These are phyloP conservation scores for Pseudogymnoascus sp. DNA, from an alignment of 2,329 filamentous ascomycete species.

Conservation along the genomic window DNA sequence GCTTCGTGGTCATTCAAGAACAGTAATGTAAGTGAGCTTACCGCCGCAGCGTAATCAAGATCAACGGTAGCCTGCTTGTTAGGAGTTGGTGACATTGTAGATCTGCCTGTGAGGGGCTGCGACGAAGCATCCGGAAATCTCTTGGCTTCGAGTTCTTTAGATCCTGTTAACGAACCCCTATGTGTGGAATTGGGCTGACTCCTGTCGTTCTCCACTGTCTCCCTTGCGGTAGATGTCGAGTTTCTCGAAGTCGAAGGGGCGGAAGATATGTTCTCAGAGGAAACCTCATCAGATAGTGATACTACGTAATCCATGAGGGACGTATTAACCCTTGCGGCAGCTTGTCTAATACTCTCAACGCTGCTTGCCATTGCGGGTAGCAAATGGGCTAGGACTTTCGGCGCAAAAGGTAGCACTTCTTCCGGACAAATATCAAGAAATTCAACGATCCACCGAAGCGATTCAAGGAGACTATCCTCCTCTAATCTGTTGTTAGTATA, in stretches of 20 bases:
- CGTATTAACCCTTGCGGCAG: conserved; percentile 81
- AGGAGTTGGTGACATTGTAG: conserved; percentile 17
- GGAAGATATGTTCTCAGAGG: conserved; percentile 33
- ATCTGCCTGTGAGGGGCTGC: conserved; percentile 33
- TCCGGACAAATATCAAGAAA: conserved; percentile 97
- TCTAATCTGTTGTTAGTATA: conserved; percentile 41
- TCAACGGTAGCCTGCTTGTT: conserved; percentile 48
- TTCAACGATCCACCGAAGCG: conserved; percentile 87
- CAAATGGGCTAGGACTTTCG: conserved; percentile 82
- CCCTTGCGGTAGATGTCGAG: conserved; percentile 34
- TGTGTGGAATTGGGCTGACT: conserved; percentile 27
- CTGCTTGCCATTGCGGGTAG: conserved; percentile 90
- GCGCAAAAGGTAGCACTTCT: conserved; percentile 91
- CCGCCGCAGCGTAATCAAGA: conserved; percentile 91
- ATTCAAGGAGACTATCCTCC: conserved; percentile 85
- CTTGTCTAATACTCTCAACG: conserved; percentile 79
- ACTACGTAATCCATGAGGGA: conserved; percentile 93
- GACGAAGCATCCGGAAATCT: conserved; percentile 46
- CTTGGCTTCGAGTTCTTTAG: conserved; percentile 45
- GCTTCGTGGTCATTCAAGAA: conserved; percentile 97
- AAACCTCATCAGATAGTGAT: conserved; percentile 65
- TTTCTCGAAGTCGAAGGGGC: conserved; percentile 33
- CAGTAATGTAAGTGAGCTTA: conserved; percentile 83
- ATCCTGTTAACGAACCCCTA: conserved; percentile 32
- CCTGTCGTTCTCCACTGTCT: conserved; percentile 25